Evolutionary conservation across 768 basidiomycete genomes (phyloP), one percentile per base, ranked within the genome.

Genomic region (Termitomyces sp.): DNA sequence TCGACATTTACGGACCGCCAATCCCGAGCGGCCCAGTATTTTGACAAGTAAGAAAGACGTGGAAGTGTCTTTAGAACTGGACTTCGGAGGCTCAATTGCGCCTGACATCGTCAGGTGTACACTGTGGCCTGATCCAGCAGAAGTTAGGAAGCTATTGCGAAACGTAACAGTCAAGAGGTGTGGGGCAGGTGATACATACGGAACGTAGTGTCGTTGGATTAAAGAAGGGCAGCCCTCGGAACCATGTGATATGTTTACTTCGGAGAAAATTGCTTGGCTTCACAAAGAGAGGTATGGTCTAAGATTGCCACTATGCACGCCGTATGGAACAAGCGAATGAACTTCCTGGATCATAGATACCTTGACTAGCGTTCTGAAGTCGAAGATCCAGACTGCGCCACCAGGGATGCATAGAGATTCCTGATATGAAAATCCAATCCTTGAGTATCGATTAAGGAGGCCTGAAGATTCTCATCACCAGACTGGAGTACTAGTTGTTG

Each of bases 181-280:
- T 5, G 41, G 51, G 32, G 9, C 52, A 52, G 52, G 52, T 52
- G 52, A 52, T 32, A 23, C 52, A 52, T 42, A 23, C 52, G 35
- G 11, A 27, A 8, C 11, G 25, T 30, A n/a, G 28, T 35, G 23
- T 41, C 11, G 39, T n/a, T n/a, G 30, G 27, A 41, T 52, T 9
- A 23, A 28, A 30, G 21, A 40, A 42, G 32, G 51, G 28, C 28
- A 28, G 3, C 27, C 8, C 21, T 30, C 7, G 14, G 6, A 16
- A 37, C 4, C 53, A 45, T 46, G 53, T 54, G 44, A 27, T 54
- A 46, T 52, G 27, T 4, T 45, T 28, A 23, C 11, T 39, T 27
- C n/a, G 35, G 25, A 28, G 7, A 27, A 19, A 51, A 28, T 19
- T 12, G 1, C 37, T 51, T 19, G 16, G 35, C 16, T 23, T 37